Conservation (phyloP, 1,284 basidiomycete species). For the Athelia sp. region DNA sequence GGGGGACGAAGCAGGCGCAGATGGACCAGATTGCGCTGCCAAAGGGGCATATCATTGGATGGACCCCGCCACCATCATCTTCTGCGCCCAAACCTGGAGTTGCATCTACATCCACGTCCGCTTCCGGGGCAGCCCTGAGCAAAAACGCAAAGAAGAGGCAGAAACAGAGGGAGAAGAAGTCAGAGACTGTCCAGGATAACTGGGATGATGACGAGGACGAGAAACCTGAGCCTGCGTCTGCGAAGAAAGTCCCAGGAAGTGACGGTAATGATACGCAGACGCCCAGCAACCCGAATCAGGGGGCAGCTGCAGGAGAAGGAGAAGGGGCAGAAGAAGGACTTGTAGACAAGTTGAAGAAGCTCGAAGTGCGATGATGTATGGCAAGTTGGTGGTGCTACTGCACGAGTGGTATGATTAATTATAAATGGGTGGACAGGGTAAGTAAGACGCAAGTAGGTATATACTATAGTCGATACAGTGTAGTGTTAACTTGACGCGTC, state of each 20-base stretch:
- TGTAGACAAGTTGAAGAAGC: slow-evolving; percentile 39
- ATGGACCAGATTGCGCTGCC: slow-evolving; percentile 59
- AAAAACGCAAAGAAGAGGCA: slow-evolving; percentile 72
- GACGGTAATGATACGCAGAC: slow-evolving; percentile 6
- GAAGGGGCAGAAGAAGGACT: slow-evolving; percentile 25
- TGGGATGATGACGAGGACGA: slow-evolving; percentile 63
- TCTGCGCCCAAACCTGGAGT: slow-evolving; percentile 7
- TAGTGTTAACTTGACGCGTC: too few species aligned
- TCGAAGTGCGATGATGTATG: slow-evolving; percentile 16
- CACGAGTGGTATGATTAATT: slow-evolving; percentile 3
- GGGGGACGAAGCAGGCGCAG: slow-evolving; percentile 69
- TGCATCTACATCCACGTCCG: slow-evolving; percentile 24
- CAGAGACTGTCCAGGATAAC: slow-evolving; percentile 51
- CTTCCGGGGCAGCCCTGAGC: slow-evolving; percentile 27
- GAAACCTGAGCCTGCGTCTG: background rate
- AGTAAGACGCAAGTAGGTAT: too few species aligned
- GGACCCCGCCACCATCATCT: slow-evolving; percentile 57
- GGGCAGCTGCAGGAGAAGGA: slow-evolving; percentile 10
- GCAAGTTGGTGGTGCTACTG: too few species aligned
- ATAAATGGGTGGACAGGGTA: background rate
- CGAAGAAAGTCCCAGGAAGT: slow-evolving; percentile 4
- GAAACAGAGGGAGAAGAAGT: slow-evolving; percentile 54
- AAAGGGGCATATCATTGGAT: slow-evolving; percentile 76
- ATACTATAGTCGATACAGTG: too few species aligned
- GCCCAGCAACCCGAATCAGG: slow-evolving; percentile 12